Base-by-base conservation (phyloP, 2,329 filamentous ascomycete species). In the Curvularia sp. region DNA sequence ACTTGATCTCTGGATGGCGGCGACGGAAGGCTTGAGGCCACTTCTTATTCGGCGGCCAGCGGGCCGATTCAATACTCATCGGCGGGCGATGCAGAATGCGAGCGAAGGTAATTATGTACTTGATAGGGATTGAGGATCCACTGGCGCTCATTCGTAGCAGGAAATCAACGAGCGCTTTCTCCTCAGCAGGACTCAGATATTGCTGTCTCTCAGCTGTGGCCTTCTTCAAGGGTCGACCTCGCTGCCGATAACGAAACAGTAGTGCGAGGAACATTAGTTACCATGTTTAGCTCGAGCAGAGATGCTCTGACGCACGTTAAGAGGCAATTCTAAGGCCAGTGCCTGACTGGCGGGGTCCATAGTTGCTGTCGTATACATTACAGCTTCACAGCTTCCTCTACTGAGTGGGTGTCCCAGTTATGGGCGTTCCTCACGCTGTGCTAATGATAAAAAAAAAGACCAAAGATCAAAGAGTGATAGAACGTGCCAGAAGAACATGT, bases 81-180 rank as follows among this genome's bases (percentile, higher is more conserved):
- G 39, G 39, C 39, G 39, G 39, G 39, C 39, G 39, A 41, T 41
- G 39, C 39, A 41, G 18, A 41, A 41, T n/a, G 39, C 39, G n/a
- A 41, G n/a, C 3, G 33, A 38, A n/a, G 12, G 33, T n/a, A n/a
- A n/a, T n/a, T 38, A 38, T 38, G 33, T 38, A 38, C 33, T n/a
- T 38, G 33, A 38, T 38, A 20, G 4, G 26, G 26, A 28, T 28
- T 4, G 26, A 8, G 4, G 33, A 38, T 12, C 33, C 38, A n/a
- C 38, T 41, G 9, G 38, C 38, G 18, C 38, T 41, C 39, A 41
- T 22, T 41, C n/a, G 39, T 22, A 41, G 18, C 39, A 41, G n/a
- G n/a, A 41, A 41, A 22, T 22, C n/a, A 22, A 41, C 39, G 6
- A 41, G n/a, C n/a, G 39, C 39, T 20, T 41, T 41, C 39, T 41